Conservation (phyloP, 2,329 filamentous ascomycete species). For the Hypomyces perniciosus region DNA sequence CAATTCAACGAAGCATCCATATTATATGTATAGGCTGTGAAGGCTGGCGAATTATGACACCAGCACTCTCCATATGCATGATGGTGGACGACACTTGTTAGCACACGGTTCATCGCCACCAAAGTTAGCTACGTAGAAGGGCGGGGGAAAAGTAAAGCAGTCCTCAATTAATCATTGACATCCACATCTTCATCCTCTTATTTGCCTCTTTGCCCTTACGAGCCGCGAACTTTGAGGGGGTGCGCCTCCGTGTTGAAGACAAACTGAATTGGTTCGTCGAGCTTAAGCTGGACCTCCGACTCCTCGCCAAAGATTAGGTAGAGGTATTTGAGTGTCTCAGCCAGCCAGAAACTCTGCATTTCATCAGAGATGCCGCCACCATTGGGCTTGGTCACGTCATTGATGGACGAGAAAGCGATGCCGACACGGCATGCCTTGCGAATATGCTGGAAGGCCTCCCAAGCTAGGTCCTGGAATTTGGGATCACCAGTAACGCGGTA, state of each 20-base stretch:
- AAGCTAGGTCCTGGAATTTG: conserved; percentile 79
- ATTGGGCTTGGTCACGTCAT: conserved; percentile 55
- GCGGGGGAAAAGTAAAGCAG: neutral
- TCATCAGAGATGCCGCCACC: conserved; percentile 62
- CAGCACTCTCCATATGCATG: neutral
- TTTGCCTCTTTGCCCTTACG: neutral
- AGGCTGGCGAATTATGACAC: too few relatives aligned
- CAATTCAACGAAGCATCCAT: too few relatives aligned
- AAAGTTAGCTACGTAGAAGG: neutral
- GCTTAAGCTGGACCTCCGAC: conserved; percentile 45
- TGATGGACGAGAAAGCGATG: conserved; percentile 61
- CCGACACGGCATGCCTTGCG: conserved; percentile 56
- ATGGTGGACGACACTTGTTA: neutral
- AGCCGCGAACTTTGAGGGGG: conserved; percentile 26
- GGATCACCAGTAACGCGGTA: conserved; percentile 70
- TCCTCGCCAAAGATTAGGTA: conserved; percentile 66
- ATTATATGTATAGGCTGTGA: too few relatives aligned
- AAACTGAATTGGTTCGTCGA: conserved; percentile 39
- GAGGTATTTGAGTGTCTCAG: conserved; percentile 79
- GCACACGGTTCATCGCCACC: neutral
- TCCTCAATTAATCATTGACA: neutral
- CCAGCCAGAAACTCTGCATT: conserved; percentile 85
- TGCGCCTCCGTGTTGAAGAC: conserved; percentile 48
- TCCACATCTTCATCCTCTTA: neutral
- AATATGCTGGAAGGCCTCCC: conserved; percentile 69